These are phyloP conservation scores for Xylaria palmicola DNA, from an alignment of 495 filamentous ascomycete species.

Conservation along the genomic window DNA sequence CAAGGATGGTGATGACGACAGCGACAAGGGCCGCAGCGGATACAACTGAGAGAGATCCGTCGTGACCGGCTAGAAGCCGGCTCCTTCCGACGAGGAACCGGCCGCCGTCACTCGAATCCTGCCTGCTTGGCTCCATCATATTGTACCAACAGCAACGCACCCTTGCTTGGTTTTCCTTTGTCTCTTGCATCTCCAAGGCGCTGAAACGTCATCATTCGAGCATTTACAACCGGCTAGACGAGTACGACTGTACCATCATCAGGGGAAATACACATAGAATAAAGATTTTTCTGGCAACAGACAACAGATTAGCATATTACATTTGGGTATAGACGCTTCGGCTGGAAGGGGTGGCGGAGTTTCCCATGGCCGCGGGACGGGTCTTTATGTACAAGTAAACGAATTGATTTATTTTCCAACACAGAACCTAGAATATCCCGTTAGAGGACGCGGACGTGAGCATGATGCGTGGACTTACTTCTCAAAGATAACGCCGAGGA, in stretches of 20 bases:
- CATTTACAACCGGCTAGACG: slow-evolving; percentile 23
- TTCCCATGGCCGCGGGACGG: too few species aligned
- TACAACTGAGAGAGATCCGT: slow-evolving; percentile 15
- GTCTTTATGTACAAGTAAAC: too few species aligned
- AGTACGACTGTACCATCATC: slow-evolving; percentile 23
- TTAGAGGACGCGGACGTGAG: slow-evolving; percentile 13
- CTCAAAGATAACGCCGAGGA: slow-evolving; percentile 95
- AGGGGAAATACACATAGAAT: slow-evolving; percentile 21
- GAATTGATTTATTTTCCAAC: slow-evolving; percentile 37
- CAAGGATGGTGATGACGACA: slow-evolving; percentile 27
- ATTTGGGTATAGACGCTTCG: slow-evolving; percentile 5
- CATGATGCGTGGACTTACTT: slow-evolving; percentile 57
- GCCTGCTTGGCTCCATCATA: neutral
- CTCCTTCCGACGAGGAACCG: slow-evolving; percentile 8
- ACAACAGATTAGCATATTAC: neutral
- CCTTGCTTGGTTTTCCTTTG: slow-evolving; percentile 17
- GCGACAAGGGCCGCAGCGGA: slow-evolving; percentile 10
- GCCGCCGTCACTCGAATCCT: neutral
- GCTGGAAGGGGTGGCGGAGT: neutral
- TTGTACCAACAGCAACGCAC: slow-evolving; percentile 15
- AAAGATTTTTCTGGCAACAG: slow-evolving; percentile 12
- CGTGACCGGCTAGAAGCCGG: neutral
- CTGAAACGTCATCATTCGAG: slow-evolving; percentile 17
- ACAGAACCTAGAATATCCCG: slow-evolving; percentile 36
- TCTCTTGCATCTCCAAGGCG: slow-evolving; percentile 22